Conservation (phyloP, 1,139 yeast species). For the Sugiyamaella novakii region DNA sequence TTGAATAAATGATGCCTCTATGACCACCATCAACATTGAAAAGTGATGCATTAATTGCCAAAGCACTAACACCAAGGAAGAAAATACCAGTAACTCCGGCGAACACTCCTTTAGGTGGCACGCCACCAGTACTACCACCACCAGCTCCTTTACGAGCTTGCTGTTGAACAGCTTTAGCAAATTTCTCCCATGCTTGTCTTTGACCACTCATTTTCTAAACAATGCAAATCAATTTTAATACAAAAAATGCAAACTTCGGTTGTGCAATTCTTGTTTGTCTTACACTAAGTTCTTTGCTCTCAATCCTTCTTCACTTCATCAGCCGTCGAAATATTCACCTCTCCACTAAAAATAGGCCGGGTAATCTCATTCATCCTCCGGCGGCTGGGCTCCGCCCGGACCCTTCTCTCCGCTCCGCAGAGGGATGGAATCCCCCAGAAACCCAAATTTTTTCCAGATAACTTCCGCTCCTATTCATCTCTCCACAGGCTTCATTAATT, state of each 20-base stretch:
- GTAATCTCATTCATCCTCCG: no score
- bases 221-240: background rate
- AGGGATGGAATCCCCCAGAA: no score
- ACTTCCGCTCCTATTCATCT: no score
- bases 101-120: slow-evolving; percentile 42
- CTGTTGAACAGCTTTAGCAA: slow-evolving; percentile 64
- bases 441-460: no score
- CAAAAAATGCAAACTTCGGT: background rate
- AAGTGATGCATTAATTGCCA: slow-evolving; percentile 70
- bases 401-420: background rate
- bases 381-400: background rate
- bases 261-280: background rate
- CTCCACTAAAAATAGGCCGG: background rate
- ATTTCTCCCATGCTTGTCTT: slow-evolving; percentile 55
- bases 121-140: slow-evolving; percentile 41
- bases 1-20: slow-evolving; percentile 90
- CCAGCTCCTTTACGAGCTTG: slow-evolving; percentile 56
- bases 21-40: slow-evolving; percentile 99
- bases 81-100: slow-evolving; percentile 82
- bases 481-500: no score
- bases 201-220: slow-evolving; percentile 30
- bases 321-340: no score
- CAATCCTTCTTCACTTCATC: no score
- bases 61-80: slow-evolving; percentile 69
- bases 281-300: background rate